Evolutionary conservation across 2,329 filamentous ascomycete species (phyloP).

Genomic region (Aspergillus sp.): DNA sequence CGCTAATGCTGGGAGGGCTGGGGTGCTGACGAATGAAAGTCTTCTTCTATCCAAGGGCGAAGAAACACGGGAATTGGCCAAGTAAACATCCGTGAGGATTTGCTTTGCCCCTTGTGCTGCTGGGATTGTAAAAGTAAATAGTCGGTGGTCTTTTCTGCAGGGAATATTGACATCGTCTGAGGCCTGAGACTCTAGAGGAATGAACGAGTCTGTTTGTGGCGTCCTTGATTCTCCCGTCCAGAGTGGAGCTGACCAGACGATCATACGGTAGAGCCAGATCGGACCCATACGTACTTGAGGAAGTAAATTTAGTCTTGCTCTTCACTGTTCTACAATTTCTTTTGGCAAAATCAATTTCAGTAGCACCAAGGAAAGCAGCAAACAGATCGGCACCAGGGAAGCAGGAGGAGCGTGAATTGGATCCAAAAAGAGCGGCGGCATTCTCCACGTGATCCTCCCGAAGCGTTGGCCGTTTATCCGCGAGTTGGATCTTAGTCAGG

Average conservation of each 20-base stretch:
- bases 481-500: slow-evolving; percentile 5
- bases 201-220: slow-evolving; percentile 5
- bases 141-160: neutral
- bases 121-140: neutral
- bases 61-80: neutral
- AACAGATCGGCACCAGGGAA: neutral
- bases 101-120: neutral
- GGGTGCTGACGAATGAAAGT: slow-evolving; percentile 6
- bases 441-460: slow-evolving; percentile 11
- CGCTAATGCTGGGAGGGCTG: slow-evolving; percentile 1
- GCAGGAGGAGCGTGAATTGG: neutral
- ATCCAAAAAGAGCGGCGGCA: neutral
- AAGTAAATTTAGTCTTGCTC: neutral
- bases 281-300: neutral
- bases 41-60: neutral
- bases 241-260: slow-evolving; percentile 4
- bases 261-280: slow-evolving; percentile 8
- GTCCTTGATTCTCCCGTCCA: neutral
- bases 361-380: neutral
- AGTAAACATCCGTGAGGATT: neutral
- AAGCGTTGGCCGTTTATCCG: slow-evolving; percentile 14
- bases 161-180: neutral
- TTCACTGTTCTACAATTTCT: neutral
- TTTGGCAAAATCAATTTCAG: neutral
- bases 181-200: neutral